A percentile compares a stretch with the other conserved stretches of the same genome.
phyloP scores from a whole-genome alignment of 2,329 filamentous ascomycete species.

The Phyllosticta capitalensis region DNA sequence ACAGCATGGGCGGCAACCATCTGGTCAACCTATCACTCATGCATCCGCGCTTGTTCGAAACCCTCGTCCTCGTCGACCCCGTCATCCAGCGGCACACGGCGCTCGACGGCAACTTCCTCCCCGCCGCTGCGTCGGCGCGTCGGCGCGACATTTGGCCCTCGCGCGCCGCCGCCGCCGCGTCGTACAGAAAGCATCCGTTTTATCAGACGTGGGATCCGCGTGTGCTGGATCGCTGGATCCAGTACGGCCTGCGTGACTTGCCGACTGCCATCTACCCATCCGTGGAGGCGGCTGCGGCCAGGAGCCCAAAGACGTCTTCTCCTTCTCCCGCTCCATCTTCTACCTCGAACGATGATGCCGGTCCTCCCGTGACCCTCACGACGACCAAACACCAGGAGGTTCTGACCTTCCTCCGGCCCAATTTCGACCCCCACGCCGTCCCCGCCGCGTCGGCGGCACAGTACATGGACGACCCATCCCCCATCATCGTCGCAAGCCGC shows the following conservation, averaged over 20 bases:
- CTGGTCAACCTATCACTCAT: conserved; percentile 63
- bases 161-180: conserved; percentile 53
- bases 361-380: conserved; percentile 55
- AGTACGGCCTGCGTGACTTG: conserved; percentile 64
- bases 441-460: conserved; percentile 4
- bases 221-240: conserved; percentile 64
- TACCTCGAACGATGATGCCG: conserved; percentile 16
- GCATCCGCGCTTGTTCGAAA: conserved; percentile 70
- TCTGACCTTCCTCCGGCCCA: conserved; percentile 62
- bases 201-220: conserved; percentile 75
- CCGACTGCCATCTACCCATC: conserved; percentile 51
- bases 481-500: neutral
- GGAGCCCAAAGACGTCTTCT: conserved; percentile 1
- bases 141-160: conserved; percentile 79
- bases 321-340: conserved; percentile 17
- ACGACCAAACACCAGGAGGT: conserved; percentile 88
- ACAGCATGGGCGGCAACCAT: conserved; percentile 76
- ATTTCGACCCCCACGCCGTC: conserved; percentile 29
- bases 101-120: conserved; percentile 30
- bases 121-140: conserved; percentile 53
- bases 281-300: conserved; percentile 1
- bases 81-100: conserved; percentile 53
- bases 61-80: conserved; percentile 73
- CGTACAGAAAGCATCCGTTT: conserved; percentile 62
- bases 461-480: neutral